Base-by-base conservation (phyloP, 441 rosid genomes). In the Populus hybrid region DNA sequence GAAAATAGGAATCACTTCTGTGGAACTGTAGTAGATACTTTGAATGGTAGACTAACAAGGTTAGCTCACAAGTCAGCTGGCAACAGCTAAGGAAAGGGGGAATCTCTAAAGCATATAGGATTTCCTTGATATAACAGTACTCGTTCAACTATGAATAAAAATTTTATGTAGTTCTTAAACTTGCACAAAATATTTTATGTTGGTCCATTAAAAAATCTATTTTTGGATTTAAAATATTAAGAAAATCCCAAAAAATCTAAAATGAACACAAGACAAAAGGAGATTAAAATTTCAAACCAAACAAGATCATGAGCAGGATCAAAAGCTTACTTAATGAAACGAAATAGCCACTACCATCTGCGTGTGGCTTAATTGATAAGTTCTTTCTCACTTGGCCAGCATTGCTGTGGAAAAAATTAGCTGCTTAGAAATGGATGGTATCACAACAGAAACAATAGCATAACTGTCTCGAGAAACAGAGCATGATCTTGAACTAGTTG, bases 351-450 rank as follows among this genome's bases (percentile, higher is more conserved):
- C 71, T 80, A 65, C 90, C 89, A 85, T 90, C 93, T 21, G 88
- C 80, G 69, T 63, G 76, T 1, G 99, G 90, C 87, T 89, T 93
- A 75, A 96, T 78, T 28, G 91, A 88, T 80, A 96, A 87, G 81
- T 87, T 87, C 90, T 96, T 96, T 87, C 94, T 93, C 75, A 96
- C 94, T 86, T 96, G 98, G 75, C 99, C 99, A 78, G 97, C 92
- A 82, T 90, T 94, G 83, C 99, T 96, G 90, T 73, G 50, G 61
- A 77, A 80, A 9, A 61, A 78, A 77, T 73, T 64, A 24, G 66
- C 73, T 6, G 26, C 12, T 63, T 68, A 71, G 14, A 71, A 31
- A 64, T 23, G 14, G 29, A 40, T 42, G 53, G 7, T n/a, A 33
- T 16, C n/a, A 64, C 33, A 56, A 67, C 26, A 14, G 64, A n/a